Evolutionary conservation across 108 stramenopile genomes (phyloP).

Genomic region (Asterionellopsis glacialis): DNA sequence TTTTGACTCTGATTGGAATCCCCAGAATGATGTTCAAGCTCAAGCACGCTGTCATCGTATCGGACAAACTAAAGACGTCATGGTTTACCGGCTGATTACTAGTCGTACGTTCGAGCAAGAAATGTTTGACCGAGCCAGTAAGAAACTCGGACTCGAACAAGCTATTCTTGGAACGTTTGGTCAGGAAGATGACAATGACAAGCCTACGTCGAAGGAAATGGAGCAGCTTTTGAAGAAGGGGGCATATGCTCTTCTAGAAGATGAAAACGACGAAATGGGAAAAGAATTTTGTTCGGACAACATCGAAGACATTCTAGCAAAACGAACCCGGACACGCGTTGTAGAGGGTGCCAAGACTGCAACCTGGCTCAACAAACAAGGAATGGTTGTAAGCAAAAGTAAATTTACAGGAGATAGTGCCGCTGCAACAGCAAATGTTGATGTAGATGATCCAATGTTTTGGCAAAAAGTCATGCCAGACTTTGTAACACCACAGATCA

Average conservation of each 20-base stretch:
- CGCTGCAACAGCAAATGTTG: constrained; percentile 71
- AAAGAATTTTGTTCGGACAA: constrained; percentile 85
- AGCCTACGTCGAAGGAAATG: constrained; percentile 88
- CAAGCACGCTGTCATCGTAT: constrained; percentile 98
- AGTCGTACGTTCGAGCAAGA: constrained; percentile 96
- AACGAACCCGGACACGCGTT: constrained; percentile 81
- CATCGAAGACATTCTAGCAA: constrained; percentile 88
- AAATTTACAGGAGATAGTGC: constrained; percentile 72
- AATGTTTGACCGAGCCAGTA: constrained; percentile 97
- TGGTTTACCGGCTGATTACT: constrained; percentile 95
- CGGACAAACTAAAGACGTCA: constrained; percentile 96
- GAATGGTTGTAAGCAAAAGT: constrained; percentile 76
- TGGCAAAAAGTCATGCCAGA: constrained; percentile 97
- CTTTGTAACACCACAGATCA: constrained; percentile 81
- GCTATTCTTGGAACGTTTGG: constrained; percentile 95
- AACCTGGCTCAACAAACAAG: constrained; percentile 85
- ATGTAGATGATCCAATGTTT: constrained; percentile 90
- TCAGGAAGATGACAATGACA: constrained; percentile 83
- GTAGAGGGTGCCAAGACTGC: constrained; percentile 89
- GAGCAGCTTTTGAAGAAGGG: constrained; percentile 89
- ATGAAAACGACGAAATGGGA: constrained; percentile 78
- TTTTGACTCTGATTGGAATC: constrained; percentile 96
- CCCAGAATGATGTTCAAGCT: constrained; percentile 99
- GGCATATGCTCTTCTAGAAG: constrained; percentile 87
- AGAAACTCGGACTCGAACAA: constrained; percentile 99